Evolutionary conservation across 305 asterid species (phyloP), one percentile per base, ranked within the genome.

Genomic region (Fraxinus sp.): DNA sequence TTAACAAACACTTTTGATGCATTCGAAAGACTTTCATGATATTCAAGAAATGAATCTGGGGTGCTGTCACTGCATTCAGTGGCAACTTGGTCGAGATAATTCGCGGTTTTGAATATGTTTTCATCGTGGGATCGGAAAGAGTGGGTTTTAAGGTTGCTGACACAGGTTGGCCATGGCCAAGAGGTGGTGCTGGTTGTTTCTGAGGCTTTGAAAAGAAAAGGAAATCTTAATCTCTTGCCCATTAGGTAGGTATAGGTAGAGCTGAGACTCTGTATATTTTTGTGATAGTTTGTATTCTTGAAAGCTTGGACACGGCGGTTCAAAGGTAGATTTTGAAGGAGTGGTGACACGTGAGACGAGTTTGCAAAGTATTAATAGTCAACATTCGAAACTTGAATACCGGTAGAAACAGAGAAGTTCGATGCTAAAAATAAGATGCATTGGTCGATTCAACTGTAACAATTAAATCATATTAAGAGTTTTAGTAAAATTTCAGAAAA

Each of bases 91-190:
- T 30, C 75, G 16, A 70, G 75, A 70, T 11, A 52, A 11, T 89
- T 89, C 82, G 89, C 85, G 9, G 94, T 88, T 46, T 87, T 89
- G 89, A 71, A 80, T 24, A 86, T 81, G 52, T 59, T 79, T 20
- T 10, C 35, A 37, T 70, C 1, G 73, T 70, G 68, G 82, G 90
- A 83, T 2, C 95, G 90, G 83, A 94, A 94, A 26, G 98, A 94
- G 30, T 84, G 84, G 6, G 98, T 94, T 84, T 83, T 89, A 0
- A 95, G 93, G 87, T 7, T 74, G 83, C 44, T 82, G 79, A 75
- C 83, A 84, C 98, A 94, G 59, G 88, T 76, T 3, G 92, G 90
- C 93, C 93, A 86, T 77, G 88, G 87, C 96, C 96, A 89, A 22
- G 91, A 66, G 62, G 91, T 24, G 57, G 85, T 22, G n/a, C 85